These are phyloP conservation scores for Citrus inodora DNA, from an alignment of 345 rosid genomes.

Conservation along the genomic window DNA sequence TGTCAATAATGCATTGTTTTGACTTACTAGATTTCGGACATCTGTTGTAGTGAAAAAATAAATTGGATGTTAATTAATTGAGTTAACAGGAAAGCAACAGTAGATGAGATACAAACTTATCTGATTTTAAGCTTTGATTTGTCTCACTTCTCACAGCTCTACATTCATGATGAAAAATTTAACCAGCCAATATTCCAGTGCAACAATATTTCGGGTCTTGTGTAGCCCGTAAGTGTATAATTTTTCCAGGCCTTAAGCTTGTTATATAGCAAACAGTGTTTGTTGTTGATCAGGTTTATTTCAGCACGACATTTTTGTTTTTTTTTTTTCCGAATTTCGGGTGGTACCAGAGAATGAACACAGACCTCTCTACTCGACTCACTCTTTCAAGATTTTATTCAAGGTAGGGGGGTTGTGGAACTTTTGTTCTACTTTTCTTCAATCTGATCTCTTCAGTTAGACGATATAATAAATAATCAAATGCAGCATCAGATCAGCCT, in stretches of 20 bases:
- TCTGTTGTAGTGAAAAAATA: no score
- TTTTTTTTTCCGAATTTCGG: conserved; percentile 20
- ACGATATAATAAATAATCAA: conserved; percentile 54
- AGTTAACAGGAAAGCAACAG: no score
- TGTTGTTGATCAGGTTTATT: neutral
- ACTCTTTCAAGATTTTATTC: conserved; percentile 78
- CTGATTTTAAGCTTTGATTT: no score
- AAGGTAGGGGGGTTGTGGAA: conserved; percentile 97
- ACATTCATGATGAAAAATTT: conserved; percentile 72
- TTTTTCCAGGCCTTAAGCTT: neutral
- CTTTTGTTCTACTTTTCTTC: conserved; percentile 78
- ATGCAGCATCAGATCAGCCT: conserved; percentile 32
- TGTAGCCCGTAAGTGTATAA: conserved; percentile 74
- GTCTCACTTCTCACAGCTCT: conserved; percentile 48
- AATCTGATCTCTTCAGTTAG: conserved; percentile 81
- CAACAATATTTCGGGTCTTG: conserved; percentile 86
- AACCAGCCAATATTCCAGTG: conserved; percentile 89
- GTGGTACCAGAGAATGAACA: conserved; percentile 85
- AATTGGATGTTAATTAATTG: no score
- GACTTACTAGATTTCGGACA: no score
- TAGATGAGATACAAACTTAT: no score
- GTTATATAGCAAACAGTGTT: neutral
- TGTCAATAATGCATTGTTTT: no score
- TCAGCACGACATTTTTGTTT: neutral
- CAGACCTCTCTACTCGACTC: conserved; percentile 79